phyloP scores from a whole-genome alignment of 1,284 basidiomycete genomes.

The Austroboletus novae-zelandiae region DNA sequence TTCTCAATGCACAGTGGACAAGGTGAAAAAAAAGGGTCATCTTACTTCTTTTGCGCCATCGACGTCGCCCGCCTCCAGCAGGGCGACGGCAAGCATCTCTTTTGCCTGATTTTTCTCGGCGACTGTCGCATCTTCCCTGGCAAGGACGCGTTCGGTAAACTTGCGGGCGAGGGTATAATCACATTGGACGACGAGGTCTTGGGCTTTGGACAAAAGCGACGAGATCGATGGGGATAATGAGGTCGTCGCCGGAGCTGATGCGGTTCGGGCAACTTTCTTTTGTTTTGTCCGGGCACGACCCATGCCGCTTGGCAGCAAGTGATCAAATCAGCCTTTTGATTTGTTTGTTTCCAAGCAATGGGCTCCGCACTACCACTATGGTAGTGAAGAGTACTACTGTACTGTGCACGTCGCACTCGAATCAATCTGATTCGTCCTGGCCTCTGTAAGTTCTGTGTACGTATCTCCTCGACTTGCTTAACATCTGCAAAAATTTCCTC shows the following conservation, averaged over 20 bases:
- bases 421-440: too few relatives aligned
- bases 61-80: constrained; percentile 77
- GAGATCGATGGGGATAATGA: constrained; percentile 38
- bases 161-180: constrained; percentile 80
- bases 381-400: too few relatives aligned
- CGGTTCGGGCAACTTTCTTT: constrained; percentile 40
- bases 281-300: constrained; percentile 60
- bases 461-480: too few relatives aligned
- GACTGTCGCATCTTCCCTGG: constrained; percentile 48
- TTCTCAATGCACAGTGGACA: too few relatives aligned
- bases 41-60: constrained; percentile 72
- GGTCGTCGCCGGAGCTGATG: constrained; percentile 25
- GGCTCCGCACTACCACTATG: neutral
- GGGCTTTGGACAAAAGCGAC: constrained; percentile 71
- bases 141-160: constrained; percentile 70
- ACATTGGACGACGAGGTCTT: constrained; percentile 76
- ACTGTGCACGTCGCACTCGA: too few relatives aligned
- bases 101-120: constrained; percentile 67
- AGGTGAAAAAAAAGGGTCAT: constrained; percentile 1
- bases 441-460: too few relatives aligned
- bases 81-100: constrained; percentile 76
- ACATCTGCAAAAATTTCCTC: too few relatives aligned
- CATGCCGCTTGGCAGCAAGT: constrained; percentile 40
- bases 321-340: constrained; percentile 8
- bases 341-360: constrained; percentile 24